A percentile compares a stretch with the other conserved stretches of the same genome.
phyloP scores from a whole-genome alignment of 106 monocot genomes.

The Allium fistulosum region DNA sequence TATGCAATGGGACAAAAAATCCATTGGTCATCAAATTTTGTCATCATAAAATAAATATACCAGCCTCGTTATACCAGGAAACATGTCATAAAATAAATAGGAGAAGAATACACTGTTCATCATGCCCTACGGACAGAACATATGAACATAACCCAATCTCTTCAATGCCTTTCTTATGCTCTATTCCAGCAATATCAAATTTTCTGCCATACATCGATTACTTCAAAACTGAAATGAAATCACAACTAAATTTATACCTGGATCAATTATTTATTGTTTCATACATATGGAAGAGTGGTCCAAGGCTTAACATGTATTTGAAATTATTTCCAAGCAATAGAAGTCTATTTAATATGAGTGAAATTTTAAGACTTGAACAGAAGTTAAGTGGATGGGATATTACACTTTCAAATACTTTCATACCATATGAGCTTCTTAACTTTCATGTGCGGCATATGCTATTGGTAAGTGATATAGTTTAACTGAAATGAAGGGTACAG shows the following conservation, averaged over 20 bases:
- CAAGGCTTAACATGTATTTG: constrained; percentile 65
- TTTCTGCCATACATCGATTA: constrained; percentile 50
- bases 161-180: constrained; percentile 52
- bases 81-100: not conserved
- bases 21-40: constrained; percentile 26
- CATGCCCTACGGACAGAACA: constrained; percentile 43
- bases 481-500: too few species aligned
- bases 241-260: constrained; percentile 22
- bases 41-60: constrained; percentile 5
- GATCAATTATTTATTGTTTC: constrained; percentile 62
- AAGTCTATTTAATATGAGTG: constrained; percentile 58
- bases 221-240: constrained; percentile 37
- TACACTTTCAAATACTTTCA: constrained; percentile 54
- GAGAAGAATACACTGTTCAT: constrained; percentile 25
- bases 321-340: constrained; percentile 62
- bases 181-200: constrained; percentile 71
- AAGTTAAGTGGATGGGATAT: constrained; percentile 64
- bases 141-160: constrained; percentile 71
- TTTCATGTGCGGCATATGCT: constrained; percentile 65
- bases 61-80: constrained; percentile 13
- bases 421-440: constrained; percentile 90
- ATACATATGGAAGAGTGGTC: constrained; percentile 67
- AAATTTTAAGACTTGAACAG: constrained; percentile 40
- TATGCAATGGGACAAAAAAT: constrained; percentile 38
- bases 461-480: constrained; percentile 33